Base-by-base conservation (phyloP, 495 filamentous ascomycete genomes). In the Penicillium maclennaniae region DNA sequence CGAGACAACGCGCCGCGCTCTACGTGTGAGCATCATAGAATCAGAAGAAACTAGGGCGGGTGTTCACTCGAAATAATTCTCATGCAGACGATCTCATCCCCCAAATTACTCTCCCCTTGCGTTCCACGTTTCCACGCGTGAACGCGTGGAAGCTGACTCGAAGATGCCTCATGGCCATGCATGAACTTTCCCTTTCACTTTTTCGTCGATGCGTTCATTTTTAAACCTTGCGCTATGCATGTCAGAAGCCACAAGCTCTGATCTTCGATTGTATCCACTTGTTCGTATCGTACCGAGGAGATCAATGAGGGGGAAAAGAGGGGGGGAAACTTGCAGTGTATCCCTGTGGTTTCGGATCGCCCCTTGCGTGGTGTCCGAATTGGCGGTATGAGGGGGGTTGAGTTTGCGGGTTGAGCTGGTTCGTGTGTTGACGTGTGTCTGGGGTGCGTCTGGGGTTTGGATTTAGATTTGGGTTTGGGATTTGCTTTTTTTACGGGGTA, bases 281-380 rank as follows among this genome's bases (percentile, higher is more conserved):
- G n/a, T n/a, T n/a, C n/a, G n/a, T n/a, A n/a, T n/a, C n/a, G n/a
- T n/a, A n/a, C n/a, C n/a, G n/a, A n/a, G n/a, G n/a, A n/a, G n/a
- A n/a, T n/a, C n/a, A n/a, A n/a, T n/a, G n/a, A n/a, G n/a, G n/a
- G 8, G 17, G 37, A 17, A 19, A 14, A 1, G 12, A 19, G 20
- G 39, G 37, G 21, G 20, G 39, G 37, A 12, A 14, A 36, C 48
- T 12, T 50, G 46, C 28, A 45, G 41, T 23, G 16, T 34, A 53
- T 56, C 49, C 57, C 57, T 60, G 48, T 49, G 41, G 40, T 43
- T 27, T 41, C 2, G 7, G 55, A 61, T 56, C 50, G 17, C 46
- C 56, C 59, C 59, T 62, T 62, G 59, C 59, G 56, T 62, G 16
- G 45, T 19, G 46, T 51, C 47, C 49, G 49, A 42, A 16, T 28